Percentiles rank a stretch among this genome's conserved stretches.
phyloP scores from a whole-genome alignment of 208 protist species.

The Porcisia hertigi region DNA sequence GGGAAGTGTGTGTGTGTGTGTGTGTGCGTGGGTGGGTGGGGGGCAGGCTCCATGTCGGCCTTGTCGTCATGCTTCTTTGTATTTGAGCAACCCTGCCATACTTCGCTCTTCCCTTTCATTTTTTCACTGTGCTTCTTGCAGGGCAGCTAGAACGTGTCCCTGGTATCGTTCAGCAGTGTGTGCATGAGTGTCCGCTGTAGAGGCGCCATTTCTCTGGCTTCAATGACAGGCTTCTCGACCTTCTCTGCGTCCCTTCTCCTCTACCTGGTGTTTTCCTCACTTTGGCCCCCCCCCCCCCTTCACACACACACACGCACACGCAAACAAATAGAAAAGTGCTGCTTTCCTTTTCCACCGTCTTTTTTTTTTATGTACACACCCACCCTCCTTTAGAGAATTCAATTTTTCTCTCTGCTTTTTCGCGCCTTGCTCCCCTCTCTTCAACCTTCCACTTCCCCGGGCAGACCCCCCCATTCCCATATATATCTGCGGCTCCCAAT shows the following conservation, averaged over 20 bases:
- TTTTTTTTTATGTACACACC: neutral
- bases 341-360: neutral
- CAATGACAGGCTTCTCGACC: neutral
- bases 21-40: neutral
- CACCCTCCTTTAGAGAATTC: neutral
- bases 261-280: neutral
- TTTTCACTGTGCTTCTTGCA: neutral
- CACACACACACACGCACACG: no score
- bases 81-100: neutral
- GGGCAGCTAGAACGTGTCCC: neutral
- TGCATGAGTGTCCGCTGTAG: neutral
- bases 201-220: neutral
- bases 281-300: neutral
- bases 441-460: neutral
- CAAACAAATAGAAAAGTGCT: no score
- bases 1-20: neutral
- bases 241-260: neutral
- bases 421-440: neutral
- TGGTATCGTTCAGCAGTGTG: neutral
- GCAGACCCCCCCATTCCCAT: neutral
- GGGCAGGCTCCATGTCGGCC: neutral
- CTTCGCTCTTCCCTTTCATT: neutral
- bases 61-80: neutral
- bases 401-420: neutral
- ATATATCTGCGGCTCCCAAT: neutral